Conservation (phyloP, 192 early-diverging fungal genomes). For the Umbelopsis isabellina region DNA sequence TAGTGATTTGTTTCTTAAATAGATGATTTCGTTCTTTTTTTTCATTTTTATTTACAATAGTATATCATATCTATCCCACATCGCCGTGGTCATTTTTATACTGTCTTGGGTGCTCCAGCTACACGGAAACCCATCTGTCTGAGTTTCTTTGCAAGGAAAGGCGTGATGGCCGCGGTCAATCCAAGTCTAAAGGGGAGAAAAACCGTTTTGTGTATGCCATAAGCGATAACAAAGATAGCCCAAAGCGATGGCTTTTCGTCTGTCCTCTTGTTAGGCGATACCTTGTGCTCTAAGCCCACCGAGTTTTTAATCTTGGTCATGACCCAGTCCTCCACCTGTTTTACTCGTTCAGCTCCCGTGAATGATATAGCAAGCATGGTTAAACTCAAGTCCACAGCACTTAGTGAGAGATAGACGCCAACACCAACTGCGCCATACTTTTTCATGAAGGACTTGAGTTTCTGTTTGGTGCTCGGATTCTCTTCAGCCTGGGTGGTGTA, state of each 20-base stretch:
- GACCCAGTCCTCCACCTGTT: constrained; percentile 50
- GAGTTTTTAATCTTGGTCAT: constrained; percentile 33
- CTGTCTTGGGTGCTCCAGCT: constrained; percentile 26
- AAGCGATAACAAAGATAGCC: constrained; percentile 58
- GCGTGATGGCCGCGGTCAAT: constrained; percentile 57
- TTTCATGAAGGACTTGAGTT: constrained; percentile 47
- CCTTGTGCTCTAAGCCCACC: constrained; percentile 33
- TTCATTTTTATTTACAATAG: neutral
- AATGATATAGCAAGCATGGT: constrained; percentile 52
- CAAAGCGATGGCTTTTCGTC: constrained; percentile 44
- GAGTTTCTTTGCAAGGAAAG: constrained; percentile 50
- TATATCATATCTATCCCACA: no score
- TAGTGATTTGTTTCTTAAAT: neutral
- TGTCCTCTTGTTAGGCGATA: constrained; percentile 18
- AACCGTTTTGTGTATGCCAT: constrained; percentile 64
- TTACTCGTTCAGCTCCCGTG: constrained; percentile 52
- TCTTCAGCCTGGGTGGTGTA: neutral
- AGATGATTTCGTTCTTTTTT: constrained; percentile 2
- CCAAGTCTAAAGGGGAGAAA: constrained; percentile 57
- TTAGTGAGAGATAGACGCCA: constrained; percentile 51
- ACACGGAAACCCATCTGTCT: constrained; percentile 44
- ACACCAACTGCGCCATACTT: constrained; percentile 56
- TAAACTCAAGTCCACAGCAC: constrained; percentile 47
- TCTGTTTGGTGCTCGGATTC: neutral
- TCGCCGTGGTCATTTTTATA: neutral